Conservation (phyloP, 768 basidiomycete genomes). For the Kwoniella shandongensis region DNA sequence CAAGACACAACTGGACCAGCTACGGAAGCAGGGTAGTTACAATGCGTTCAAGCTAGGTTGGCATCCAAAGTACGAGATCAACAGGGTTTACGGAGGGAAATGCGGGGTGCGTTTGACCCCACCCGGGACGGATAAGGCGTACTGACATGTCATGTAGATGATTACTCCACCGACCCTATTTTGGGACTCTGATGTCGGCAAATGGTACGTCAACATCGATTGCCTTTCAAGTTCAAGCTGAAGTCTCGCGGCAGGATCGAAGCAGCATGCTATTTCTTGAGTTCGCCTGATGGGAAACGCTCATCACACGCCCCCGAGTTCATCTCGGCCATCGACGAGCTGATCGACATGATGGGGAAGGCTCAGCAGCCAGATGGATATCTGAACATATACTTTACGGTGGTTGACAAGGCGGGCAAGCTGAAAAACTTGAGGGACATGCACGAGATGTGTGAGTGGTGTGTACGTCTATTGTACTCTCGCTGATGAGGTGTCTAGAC, state of each 20-base stretch:
- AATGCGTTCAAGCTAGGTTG: constrained; percentile 31
- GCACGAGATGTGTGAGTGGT: constrained; percentile 38
- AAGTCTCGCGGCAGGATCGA: constrained; percentile 27
- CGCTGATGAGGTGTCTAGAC: constrained; percentile 14
- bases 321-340: constrained; percentile 21
- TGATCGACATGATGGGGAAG: constrained; percentile 33
- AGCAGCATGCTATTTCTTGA: constrained; percentile 33
- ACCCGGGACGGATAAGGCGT: not conserved
- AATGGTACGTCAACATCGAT: constrained; percentile 22
- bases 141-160: too few species aligned
- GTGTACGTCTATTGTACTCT: too few species aligned
- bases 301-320: constrained; percentile 21
- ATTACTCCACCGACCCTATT: constrained; percentile 30
- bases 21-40: constrained; percentile 33
- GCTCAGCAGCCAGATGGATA: constrained; percentile 36
- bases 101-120: constrained; percentile 8
- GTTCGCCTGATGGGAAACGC: constrained; percentile 10
- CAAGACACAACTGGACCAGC: constrained; percentile 35
- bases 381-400: constrained; percentile 32
- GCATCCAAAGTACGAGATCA: constrained; percentile 28
- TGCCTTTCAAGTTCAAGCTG: not conserved
- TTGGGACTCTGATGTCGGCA: constrained; percentile 38
- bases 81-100: constrained; percentile 22
- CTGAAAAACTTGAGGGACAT: constrained; percentile 34
- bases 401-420: constrained; percentile 27